A percentile compares a stretch with the other conserved stretches of the same genome.
phyloP scores from a whole-genome alignment of 495 filamentous ascomycete species.

The Hypoxylon fragiforme region DNA sequence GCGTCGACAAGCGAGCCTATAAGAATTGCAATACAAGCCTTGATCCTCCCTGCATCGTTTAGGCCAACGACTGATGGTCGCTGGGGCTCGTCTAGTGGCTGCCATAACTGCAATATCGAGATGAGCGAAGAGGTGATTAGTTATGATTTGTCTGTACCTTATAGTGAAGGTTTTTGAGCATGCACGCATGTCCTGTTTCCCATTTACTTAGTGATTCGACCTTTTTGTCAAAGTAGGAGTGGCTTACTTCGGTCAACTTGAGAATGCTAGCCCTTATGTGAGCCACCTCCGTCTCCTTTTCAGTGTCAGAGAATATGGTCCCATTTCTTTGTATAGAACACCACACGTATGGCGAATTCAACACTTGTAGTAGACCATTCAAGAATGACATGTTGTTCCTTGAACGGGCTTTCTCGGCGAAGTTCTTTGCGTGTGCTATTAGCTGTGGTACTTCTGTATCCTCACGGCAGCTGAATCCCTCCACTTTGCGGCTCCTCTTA shows the following conservation, averaged over 20 bases:
- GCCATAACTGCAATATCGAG: slow-evolving; percentile 36
- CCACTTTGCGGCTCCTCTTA: slow-evolving; percentile 32
- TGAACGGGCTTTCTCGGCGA: slow-evolving; percentile 44
- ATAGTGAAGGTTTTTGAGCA: slow-evolving; percentile 38
- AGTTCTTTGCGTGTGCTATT: slow-evolving; percentile 56
- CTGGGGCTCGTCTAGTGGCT: slow-evolving; percentile 36
- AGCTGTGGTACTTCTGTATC: slow-evolving; percentile 58
- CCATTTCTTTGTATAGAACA: slow-evolving; percentile 49
- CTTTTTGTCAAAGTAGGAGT: slow-evolving; percentile 14
- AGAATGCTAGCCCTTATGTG: slow-evolving; percentile 44
- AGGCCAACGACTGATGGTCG: slow-evolving; percentile 51
- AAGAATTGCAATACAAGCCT: slow-evolving; percentile 57
- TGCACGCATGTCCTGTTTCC: slow-evolving; percentile 27
- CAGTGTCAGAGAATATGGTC: slow-evolving; percentile 45
- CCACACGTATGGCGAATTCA: slow-evolving; percentile 59
- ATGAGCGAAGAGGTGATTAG: slow-evolving; percentile 47
- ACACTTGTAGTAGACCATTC: slow-evolving; percentile 50
- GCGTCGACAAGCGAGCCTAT: slow-evolving; percentile 58
- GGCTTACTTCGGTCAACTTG: slow-evolving; percentile 47
- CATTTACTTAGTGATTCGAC: not conserved
- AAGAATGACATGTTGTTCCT: slow-evolving; percentile 36
- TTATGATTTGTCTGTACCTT: slow-evolving; percentile 42
- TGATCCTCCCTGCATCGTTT: slow-evolving; percentile 45
- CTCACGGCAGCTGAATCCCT: slow-evolving; percentile 34
- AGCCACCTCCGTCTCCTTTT: slow-evolving; percentile 42